These are phyloP conservation scores for Gaultheria prostrata DNA, from an alignment of 148 eudicot genomes.

Conservation along the genomic window DNA sequence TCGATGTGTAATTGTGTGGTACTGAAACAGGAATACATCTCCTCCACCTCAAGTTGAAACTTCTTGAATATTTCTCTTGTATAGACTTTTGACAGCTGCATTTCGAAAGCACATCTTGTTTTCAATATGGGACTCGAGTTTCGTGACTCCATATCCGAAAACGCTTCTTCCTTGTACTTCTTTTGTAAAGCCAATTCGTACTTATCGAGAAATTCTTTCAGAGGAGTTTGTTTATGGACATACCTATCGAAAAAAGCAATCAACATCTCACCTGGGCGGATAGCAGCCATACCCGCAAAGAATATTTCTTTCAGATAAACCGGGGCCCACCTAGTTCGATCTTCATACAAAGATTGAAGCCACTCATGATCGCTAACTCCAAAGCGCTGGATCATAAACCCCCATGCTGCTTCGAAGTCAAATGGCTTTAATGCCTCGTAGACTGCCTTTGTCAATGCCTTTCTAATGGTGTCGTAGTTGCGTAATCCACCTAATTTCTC, in stretches of 20 bases:
- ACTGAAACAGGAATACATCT: slow-evolving; percentile 79
- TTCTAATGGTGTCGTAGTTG: slow-evolving; percentile 55
- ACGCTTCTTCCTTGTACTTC: slow-evolving; percentile 66
- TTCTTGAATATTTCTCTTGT: slow-evolving; percentile 60
- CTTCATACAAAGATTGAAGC: slow-evolving; percentile 64
- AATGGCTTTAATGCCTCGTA: slow-evolving; percentile 54
- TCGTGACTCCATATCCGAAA: slow-evolving; percentile 62
- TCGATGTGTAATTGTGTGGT: slow-evolving; percentile 62
- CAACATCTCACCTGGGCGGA: slow-evolving; percentile 42
- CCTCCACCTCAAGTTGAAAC: slow-evolving; percentile 77
- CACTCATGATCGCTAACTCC: slow-evolving; percentile 58
- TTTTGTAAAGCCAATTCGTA: slow-evolving; percentile 67
- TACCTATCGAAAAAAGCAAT: slow-evolving; percentile 53
- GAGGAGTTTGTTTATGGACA: slow-evolving; percentile 71
- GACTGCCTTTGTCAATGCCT: slow-evolving; percentile 46
- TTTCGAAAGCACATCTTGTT: slow-evolving; percentile 62
- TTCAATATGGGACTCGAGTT: slow-evolving; percentile 40
- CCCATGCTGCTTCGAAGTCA: slow-evolving; percentile 80
- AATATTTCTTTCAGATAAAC: slow-evolving; percentile 64
- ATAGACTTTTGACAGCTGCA: slow-evolving; percentile 62
- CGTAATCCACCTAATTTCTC: slow-evolving; percentile 66
- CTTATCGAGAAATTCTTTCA: slow-evolving; percentile 75
- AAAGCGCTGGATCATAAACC: slow-evolving; percentile 50
- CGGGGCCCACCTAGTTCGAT: slow-evolving; percentile 68
- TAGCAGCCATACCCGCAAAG: slow-evolving; percentile 64